Percentiles rank a stretch among this genome's conserved stretches.
Evolutionary conservation across 345 rosid genomes (phyloP).

Genomic region (Xanthoceras sorbifolium): DNA sequence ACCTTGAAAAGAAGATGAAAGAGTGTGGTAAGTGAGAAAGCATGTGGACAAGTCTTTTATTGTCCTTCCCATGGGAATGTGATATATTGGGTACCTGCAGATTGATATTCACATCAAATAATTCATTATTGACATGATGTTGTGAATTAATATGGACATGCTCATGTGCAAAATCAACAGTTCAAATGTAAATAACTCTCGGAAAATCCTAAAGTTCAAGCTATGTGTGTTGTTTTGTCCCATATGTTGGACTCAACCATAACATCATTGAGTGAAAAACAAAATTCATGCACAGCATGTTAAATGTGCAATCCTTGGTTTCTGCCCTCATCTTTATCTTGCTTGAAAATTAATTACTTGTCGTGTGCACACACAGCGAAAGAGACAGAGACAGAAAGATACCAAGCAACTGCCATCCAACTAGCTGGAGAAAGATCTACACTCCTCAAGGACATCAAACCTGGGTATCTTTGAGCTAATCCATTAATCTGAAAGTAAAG

Average conservation of each 20-base stretch:
- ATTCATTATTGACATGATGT: constrained; percentile 1
- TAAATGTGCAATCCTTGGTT: constrained; percentile 1
- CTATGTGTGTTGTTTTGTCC: background rate
- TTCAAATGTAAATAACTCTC: background rate
- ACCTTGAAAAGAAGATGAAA: constrained; percentile 98
- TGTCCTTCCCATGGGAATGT: constrained; percentile 98
- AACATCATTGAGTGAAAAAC: background rate
- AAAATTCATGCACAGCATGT: background rate
- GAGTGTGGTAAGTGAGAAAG: constrained; percentile 95
- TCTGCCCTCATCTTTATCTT: background rate
- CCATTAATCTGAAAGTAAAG: constrained; percentile 66
- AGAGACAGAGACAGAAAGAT: constrained; percentile 21
- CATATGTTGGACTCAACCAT: background rate
- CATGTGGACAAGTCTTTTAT: constrained; percentile 95
- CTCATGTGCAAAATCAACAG: background rate
- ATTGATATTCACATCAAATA: background rate
- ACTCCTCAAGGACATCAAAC: constrained; percentile 87
- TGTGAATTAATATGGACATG: background rate
- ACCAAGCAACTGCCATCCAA: constrained; percentile 99
- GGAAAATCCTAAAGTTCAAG: background rate
- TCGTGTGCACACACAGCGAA: background rate
- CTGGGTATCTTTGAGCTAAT: constrained; percentile 68
- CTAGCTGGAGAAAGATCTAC: constrained; percentile 99
- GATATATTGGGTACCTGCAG: constrained; percentile 92
- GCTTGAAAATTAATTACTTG: constrained; percentile 6